A percentile compares a stretch with the other conserved stretches of the same genome.
Evolutionary conservation across 2,329 filamentous ascomycete species (phyloP).

Genomic region (Metarhizium anisopliae): DNA sequence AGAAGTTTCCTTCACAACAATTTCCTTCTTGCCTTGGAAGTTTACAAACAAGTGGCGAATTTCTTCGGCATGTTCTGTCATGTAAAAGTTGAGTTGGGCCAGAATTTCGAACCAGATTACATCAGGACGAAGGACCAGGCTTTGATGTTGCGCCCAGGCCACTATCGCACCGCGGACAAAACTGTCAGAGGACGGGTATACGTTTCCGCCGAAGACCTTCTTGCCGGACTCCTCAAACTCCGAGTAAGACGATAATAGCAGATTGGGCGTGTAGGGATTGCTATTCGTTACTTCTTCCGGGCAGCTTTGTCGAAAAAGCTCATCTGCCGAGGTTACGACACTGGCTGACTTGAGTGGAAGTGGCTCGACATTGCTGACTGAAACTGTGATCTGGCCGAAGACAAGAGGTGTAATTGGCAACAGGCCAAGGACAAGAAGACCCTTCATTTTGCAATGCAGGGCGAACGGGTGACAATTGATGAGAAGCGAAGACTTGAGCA

Average conservation of each 20-base stretch:
- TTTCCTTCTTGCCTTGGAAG: conserved; percentile 32
- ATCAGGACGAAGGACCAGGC: conserved; percentile 41
- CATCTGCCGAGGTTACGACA: conserved; percentile 17
- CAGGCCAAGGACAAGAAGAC: not conserved
- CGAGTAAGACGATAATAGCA: conserved; percentile 21
- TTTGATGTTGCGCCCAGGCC: conserved; percentile 40
- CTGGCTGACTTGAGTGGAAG: conserved; percentile 14
- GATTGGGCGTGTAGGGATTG: conserved; percentile 13
- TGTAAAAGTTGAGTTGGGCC: conserved; percentile 40
- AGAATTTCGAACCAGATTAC: conserved; percentile 48
- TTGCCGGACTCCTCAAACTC: conserved; percentile 10
- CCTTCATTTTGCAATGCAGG: conserved; percentile 2
- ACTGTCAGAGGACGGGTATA: conserved; percentile 26
- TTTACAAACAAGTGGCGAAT: conserved; percentile 36
- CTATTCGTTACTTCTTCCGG: conserved; percentile 20
- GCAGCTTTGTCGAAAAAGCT: conserved; percentile 23
- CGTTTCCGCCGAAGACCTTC: conserved; percentile 8
- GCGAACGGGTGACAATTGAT: not conserved
- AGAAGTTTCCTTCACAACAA: conserved; percentile 18
- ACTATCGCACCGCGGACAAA: conserved; percentile 35
- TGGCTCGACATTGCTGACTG: conserved; percentile 17
- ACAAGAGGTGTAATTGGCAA: conserved; percentile 5
- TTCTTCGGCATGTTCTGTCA: conserved; percentile 37
- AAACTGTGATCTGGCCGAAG: conserved; percentile 12
- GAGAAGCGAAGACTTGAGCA: not conserved